Evolutionary conservation across 1,139 yeast genomes (phyloP).

Genomic region (Zygoascus hellenicus): DNA sequence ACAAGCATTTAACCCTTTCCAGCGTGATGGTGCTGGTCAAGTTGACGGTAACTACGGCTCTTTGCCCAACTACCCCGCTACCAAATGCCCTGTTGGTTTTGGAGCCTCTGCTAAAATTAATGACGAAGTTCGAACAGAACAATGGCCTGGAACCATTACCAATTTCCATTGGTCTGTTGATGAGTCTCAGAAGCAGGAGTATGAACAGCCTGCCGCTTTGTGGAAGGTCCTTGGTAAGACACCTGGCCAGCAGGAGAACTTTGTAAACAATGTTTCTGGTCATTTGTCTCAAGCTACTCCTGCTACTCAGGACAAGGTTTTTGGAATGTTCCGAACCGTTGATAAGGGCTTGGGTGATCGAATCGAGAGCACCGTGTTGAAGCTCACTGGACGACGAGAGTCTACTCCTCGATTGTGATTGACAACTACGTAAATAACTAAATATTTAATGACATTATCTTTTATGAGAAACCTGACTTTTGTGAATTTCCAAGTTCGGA

Average conservation of each 20-base stretch:
- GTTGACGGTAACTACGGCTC: slow-evolving; percentile 76
- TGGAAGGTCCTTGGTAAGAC: slow-evolving; percentile 58
- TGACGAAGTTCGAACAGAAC: slow-evolving; percentile 65
- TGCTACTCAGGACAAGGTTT: slow-evolving; percentile 72
- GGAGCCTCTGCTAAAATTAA: slow-evolving; percentile 24
- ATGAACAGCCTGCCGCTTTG: slow-evolving; percentile 57
- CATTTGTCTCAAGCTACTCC: slow-evolving; percentile 69
- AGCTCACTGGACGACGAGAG: slow-evolving; percentile 1
- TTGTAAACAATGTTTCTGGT: slow-evolving; percentile 77
- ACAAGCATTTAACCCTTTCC: slow-evolving; percentile 36
- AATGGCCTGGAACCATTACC: slow-evolving; percentile 82
- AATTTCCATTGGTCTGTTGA: slow-evolving; percentile 82
- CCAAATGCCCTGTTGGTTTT: slow-evolving; percentile 15
- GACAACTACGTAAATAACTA: no score
- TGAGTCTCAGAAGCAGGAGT: slow-evolving; percentile 52
- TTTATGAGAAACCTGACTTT: no score
- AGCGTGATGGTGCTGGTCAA: slow-evolving; percentile 83
- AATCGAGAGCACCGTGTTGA: slow-evolving; percentile 45
- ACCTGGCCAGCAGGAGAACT: slow-evolving; percentile 60
- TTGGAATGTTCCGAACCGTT: slow-evolving; percentile 72
- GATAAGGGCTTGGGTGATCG: slow-evolving; percentile 55
- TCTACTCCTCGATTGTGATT: background rate
- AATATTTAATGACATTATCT: no score
- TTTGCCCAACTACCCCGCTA: slow-evolving; percentile 62
- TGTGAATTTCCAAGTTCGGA: no score